Conservation (phyloP, 179 eudicot species). For the Vitellaria paradoxa region DNA sequence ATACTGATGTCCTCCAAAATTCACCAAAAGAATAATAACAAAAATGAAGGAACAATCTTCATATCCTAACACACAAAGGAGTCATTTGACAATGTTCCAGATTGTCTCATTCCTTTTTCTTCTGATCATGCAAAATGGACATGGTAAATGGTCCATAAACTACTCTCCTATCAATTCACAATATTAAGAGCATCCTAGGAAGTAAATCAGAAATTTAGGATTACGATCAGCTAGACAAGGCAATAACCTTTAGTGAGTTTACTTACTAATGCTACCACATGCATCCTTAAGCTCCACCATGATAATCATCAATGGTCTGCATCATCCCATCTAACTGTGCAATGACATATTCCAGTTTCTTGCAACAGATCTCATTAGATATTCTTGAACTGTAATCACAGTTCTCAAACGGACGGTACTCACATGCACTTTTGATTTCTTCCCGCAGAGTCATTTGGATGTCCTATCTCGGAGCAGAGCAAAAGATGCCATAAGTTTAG, state of each 20-base stretch:
- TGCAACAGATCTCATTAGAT: conserved; percentile 78
- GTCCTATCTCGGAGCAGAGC: conserved; percentile 36
- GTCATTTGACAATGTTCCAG: too few relatives aligned
- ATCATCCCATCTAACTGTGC: conserved; percentile 65
- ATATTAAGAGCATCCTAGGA: too few relatives aligned
- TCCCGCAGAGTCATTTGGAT: conserved; percentile 81
- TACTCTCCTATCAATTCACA: not conserved
- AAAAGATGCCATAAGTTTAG: not conserved
- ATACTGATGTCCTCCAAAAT: too few relatives aligned
- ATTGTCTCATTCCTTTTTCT: not conserved
- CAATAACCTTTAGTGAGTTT: not conserved
- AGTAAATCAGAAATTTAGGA: not conserved
- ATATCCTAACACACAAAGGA: too few relatives aligned
- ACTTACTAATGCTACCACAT: not conserved
- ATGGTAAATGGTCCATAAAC: not conserved
- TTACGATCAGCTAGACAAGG: not conserved
- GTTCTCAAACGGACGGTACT: conserved; percentile 93
- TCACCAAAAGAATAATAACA: too few relatives aligned
- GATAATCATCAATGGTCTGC: conserved; percentile 56
- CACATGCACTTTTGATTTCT: conserved; percentile 92
- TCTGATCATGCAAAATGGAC: not conserved
- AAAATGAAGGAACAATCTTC: too few relatives aligned
- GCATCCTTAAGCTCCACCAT: conserved; percentile 28
- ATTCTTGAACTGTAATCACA: conserved; percentile 89
- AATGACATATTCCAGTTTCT: conserved; percentile 67